phyloP scores from a whole-genome alignment of 1,284 basidiomycete species.

The Cystobasidium sp. region DNA sequence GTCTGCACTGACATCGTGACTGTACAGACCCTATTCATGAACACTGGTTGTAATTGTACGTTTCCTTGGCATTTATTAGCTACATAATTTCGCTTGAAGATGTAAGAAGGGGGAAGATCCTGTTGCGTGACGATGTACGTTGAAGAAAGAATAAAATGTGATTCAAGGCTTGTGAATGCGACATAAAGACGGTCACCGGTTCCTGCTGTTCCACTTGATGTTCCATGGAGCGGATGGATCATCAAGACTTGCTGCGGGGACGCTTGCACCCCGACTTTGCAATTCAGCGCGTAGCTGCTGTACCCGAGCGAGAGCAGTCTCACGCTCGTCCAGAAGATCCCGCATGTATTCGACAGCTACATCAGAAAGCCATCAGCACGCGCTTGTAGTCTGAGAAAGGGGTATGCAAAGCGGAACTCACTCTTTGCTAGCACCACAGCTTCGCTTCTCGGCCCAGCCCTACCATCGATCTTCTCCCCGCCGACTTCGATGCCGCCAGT shows the following conservation, averaged over 20 bases:
- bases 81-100: too few species aligned
- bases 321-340: slow-evolving; percentile 66
- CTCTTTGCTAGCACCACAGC: slow-evolving; percentile 81
- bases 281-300: slow-evolving; percentile 52
- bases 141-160: neutral
- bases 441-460: slow-evolving; percentile 81
- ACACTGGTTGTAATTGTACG: too few species aligned
- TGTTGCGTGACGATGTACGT: too few species aligned
- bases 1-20: too few species aligned
- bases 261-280: neutral
- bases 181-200: neutral
- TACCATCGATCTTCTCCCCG: slow-evolving; percentile 71
- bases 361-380: slow-evolving; percentile 15
- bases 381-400: slow-evolving; percentile 30
- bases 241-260: neutral
- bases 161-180: neutral
- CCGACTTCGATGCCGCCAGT: slow-evolving; percentile 57
- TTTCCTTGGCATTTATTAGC: too few species aligned
- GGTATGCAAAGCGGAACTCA: slow-evolving; percentile 59
- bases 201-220: slow-evolving; percentile 2
- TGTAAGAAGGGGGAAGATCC: too few species aligned
- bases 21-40: too few species aligned
- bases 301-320: slow-evolving; percentile 65
- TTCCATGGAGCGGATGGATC: slow-evolving; percentile 12
- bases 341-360: slow-evolving; percentile 82